Conservation (phyloP, 495 filamentous ascomycete genomes). For the Penicillium silybi region DNA sequence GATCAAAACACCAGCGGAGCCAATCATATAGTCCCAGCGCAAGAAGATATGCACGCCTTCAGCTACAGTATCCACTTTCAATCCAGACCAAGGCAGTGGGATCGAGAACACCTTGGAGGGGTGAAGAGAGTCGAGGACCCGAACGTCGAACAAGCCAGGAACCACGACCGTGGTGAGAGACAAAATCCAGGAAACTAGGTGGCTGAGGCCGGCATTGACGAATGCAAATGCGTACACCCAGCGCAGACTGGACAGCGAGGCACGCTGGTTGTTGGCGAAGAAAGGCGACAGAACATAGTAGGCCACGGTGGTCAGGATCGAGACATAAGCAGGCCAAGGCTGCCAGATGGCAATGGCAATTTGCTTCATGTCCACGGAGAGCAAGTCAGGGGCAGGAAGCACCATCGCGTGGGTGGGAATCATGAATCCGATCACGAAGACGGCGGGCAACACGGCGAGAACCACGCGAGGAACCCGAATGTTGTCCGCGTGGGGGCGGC, state of each 20-base stretch:
- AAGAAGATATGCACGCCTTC: conserved; percentile 50
- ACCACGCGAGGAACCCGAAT: conserved; percentile 47
- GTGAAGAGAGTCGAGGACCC: conserved; percentile 32
- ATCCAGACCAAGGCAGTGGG: conserved; percentile 38
- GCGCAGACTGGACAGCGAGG: conserved; percentile 43
- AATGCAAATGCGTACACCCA: conserved; percentile 54
- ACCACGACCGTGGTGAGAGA: conserved; percentile 37
- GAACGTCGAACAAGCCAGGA: conserved; percentile 34
- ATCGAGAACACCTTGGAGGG: conserved; percentile 37
- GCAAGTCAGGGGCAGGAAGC: conserved; percentile 44
- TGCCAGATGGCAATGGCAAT: conserved; percentile 58
- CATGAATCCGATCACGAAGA: conserved; percentile 47
- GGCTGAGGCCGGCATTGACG: conserved; percentile 41
- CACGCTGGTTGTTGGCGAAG: conserved; percentile 28
- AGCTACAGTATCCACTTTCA: conserved; percentile 39
- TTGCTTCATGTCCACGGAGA: conserved; percentile 50
- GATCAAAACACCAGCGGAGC: conserved; percentile 44
- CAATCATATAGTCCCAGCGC: conserved; percentile 57
- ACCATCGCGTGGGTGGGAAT: conserved; percentile 49
- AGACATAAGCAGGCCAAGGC: conserved; percentile 51
- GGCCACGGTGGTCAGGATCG: conserved; percentile 29
- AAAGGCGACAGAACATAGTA: conserved; percentile 33
- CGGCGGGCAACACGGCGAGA: conserved; percentile 43
- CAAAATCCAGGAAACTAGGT: conserved; percentile 43
- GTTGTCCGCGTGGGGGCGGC: conserved; percentile 40